These are phyloP conservation scores for Akanthomyces dipterigenus DNA, from an alignment of 2,329 filamentous ascomycete species.

Conservation along the genomic window DNA sequence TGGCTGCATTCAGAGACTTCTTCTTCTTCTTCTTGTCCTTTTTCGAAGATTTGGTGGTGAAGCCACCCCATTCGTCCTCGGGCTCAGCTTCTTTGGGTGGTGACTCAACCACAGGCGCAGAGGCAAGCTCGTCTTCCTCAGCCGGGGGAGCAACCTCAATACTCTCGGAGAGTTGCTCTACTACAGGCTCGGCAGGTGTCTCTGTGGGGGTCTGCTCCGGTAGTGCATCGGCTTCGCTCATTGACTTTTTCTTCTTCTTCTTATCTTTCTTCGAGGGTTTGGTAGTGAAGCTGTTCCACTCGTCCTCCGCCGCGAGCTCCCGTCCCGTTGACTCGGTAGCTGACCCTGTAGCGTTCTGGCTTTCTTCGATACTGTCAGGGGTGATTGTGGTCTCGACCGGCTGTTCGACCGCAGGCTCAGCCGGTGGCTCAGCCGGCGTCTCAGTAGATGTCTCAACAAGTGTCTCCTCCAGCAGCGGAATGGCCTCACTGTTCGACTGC, in stretches of 20 bases:
- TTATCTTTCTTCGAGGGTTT: conserved; percentile 17
- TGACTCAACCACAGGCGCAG: background rate
- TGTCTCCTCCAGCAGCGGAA: background rate
- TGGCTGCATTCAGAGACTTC: background rate
- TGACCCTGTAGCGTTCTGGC: background rate
- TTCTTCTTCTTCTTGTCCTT: conserved; percentile 24
- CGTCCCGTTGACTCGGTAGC: conserved; percentile 17
- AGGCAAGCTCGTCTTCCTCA: background rate
- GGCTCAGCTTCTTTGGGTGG: conserved; percentile 12
- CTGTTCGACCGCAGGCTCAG: background rate
- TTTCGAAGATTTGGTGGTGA: conserved; percentile 22
- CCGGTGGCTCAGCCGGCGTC: background rate
- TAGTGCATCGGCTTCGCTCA: background rate
- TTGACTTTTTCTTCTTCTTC: conserved; percentile 13
- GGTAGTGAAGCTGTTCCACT: background rate
- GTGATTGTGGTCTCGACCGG: background rate
- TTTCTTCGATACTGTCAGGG: conserved; percentile 4
- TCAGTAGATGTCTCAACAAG: background rate
- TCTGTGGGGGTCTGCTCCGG: background rate
- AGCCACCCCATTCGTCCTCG: conserved; percentile 25
- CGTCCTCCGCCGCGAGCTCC: background rate
- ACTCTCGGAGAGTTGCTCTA: background rate
- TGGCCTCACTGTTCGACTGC: conserved; percentile 15
- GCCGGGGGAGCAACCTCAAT: background rate
- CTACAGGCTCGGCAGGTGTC: background rate